Evolutionary conservation across 176 grass and related monocot genomes (phyloP).

Genomic region (Lolium multiflorum): DNA sequence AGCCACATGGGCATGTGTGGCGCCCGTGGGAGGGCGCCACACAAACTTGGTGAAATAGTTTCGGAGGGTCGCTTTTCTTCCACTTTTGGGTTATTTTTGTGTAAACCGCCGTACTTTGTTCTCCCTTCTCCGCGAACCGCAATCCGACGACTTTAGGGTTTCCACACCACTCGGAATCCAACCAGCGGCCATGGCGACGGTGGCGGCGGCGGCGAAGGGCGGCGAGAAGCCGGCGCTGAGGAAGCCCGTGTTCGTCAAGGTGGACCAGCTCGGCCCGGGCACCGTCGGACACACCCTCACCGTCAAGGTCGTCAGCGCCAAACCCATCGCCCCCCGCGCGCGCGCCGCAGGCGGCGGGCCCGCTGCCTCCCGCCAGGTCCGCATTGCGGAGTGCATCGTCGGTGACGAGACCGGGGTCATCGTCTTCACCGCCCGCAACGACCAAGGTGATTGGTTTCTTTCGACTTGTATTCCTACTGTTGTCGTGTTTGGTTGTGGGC

Average conservation of each 20-base stretch:
- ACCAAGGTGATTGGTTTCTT: constrained; percentile 24
- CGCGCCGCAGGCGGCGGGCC: background rate
- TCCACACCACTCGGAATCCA: background rate
- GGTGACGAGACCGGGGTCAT: constrained; percentile 43
- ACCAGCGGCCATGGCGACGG: constrained; percentile 23
- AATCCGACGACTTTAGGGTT: constrained; percentile 1
- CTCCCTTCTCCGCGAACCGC: background rate
- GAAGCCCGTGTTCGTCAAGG: constrained; percentile 39
- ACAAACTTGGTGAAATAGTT: too few species aligned
- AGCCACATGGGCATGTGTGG: too few species aligned
- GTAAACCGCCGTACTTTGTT: background rate
- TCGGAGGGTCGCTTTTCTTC: too few species aligned
- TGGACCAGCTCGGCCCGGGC: constrained; percentile 36
- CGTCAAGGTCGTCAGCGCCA: constrained; percentile 39
- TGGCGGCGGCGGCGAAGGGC: constrained; percentile 17
- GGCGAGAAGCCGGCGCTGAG: constrained; percentile 40
- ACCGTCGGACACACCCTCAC: constrained; percentile 29
- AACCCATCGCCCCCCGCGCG: constrained; percentile 9
- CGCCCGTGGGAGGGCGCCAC: too few species aligned
- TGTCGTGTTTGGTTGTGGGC: background rate
- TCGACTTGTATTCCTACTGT: background rate
- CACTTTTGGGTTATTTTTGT: too few species aligned
- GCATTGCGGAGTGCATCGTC: constrained; percentile 41
- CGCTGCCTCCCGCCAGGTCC: background rate
- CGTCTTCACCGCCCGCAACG: constrained; percentile 50